Conservation (phyloP, 805 yeast genomes). For the Metschnikowia koreensis region DNA sequence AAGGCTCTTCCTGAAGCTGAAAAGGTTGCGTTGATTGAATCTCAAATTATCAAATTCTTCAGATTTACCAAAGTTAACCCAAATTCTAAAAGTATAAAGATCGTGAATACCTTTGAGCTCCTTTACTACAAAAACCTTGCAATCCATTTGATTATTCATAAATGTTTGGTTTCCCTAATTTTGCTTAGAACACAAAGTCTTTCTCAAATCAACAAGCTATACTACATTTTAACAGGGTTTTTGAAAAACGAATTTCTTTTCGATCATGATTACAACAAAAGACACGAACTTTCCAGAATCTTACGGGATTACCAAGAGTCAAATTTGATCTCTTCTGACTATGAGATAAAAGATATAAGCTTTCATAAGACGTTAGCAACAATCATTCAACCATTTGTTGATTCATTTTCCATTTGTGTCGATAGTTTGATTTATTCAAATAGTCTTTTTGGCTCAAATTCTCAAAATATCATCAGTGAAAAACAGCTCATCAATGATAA, state of each 20-base stretch:
- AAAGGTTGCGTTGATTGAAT: slow-evolving; percentile 24
- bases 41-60: slow-evolving; percentile 26
- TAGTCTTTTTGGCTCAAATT: slow-evolving; percentile 10
- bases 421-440: slow-evolving; percentile 17
- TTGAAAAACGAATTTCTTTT: slow-evolving; percentile 43
- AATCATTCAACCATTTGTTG: slow-evolving; percentile 34
- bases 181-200: slow-evolving; percentile 15
- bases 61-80: slow-evolving; percentile 18
- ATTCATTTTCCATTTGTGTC: slow-evolving; percentile 32
- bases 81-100: slow-evolving; percentile 15
- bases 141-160: slow-evolving; percentile 53
- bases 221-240: slow-evolving; percentile 37
- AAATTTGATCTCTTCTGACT: slow-evolving; percentile 19
- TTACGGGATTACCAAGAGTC: slow-evolving; percentile 19
- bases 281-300: slow-evolving; percentile 28
- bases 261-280: slow-evolving; percentile 36
- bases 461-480: slow-evolving; percentile 17
- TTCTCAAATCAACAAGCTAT: slow-evolving; percentile 24
- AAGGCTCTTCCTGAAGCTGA: slow-evolving; percentile 20
- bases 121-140: slow-evolving; percentile 57
- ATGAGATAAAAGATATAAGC: slow-evolving; percentile 22
- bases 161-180: slow-evolving; percentile 54
- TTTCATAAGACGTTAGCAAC: slow-evolving; percentile 27
- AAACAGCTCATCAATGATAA: slow-evolving; percentile 25
- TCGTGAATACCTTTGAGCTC: slow-evolving; percentile 53